A percentile compares a stretch with the other conserved stretches of the same genome.
Conservation (phyloP, 768 basidiomycete species). For the Pholiota microspora region DNA sequence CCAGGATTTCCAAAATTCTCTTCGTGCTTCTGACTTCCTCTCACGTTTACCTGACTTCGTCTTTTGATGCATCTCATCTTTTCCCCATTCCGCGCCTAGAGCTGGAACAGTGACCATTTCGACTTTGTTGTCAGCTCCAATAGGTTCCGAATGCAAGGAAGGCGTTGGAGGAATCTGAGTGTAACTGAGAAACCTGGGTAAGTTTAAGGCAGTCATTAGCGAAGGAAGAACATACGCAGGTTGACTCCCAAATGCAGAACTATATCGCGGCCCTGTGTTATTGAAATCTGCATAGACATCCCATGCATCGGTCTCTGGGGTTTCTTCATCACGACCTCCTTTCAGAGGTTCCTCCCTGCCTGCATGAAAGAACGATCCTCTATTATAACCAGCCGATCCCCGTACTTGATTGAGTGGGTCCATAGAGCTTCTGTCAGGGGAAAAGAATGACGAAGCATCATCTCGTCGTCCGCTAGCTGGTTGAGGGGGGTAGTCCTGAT, state of each 20-base stretch:
- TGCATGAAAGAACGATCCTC: slow-evolving; percentile 61
- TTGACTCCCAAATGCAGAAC: slow-evolving; percentile 47
- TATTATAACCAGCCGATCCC: slow-evolving; percentile 69
- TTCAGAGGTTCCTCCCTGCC: slow-evolving; percentile 78
- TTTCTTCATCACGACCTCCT: slow-evolving; percentile 73
- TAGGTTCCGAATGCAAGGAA: slow-evolving; percentile 36
- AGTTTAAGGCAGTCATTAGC: neutral
- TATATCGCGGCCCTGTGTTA: slow-evolving; percentile 79
- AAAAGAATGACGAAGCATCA: slow-evolving; percentile 74
- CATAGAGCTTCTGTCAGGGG: slow-evolving; percentile 44
- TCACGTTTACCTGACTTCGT: slow-evolving; percentile 70
- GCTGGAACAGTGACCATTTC: slow-evolving; percentile 93
- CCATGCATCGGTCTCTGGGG: slow-evolving; percentile 52
- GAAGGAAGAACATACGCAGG: slow-evolving; percentile 11
- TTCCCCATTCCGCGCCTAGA: slow-evolving; percentile 87
- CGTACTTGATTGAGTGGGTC: slow-evolving; percentile 43
- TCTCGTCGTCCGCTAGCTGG: slow-evolving; percentile 41
- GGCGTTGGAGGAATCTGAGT: slow-evolving; percentile 42
- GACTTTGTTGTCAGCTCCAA: slow-evolving; percentile 48
- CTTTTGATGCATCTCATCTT: slow-evolving; percentile 74
- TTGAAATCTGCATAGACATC: slow-evolving; percentile 91
- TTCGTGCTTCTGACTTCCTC: slow-evolving; percentile 50
- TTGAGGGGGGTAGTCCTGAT: slow-evolving; percentile 45
- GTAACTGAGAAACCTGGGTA: slow-evolving; percentile 9
- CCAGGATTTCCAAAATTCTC: slow-evolving; percentile 70